phyloP scores from a whole-genome alignment of 305 asterid genomes.

The Stenogyne calaminthoides region DNA sequence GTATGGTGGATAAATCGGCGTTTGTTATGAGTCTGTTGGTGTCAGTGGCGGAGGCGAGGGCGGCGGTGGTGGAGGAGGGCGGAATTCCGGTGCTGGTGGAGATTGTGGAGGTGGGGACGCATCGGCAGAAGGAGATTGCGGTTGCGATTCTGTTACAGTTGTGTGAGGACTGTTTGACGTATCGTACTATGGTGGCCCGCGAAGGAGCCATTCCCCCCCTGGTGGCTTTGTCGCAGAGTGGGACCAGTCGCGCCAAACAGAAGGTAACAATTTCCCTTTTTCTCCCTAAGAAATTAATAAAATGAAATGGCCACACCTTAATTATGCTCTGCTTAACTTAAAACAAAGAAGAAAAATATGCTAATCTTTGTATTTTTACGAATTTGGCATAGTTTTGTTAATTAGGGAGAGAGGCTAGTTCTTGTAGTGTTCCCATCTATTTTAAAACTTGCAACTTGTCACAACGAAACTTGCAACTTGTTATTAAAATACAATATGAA shows the following conservation, averaged over 20 bases:
- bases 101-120: conserved; percentile 87
- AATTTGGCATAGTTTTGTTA: neutral
- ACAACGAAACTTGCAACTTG: too few relatives aligned
- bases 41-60: conserved; percentile 67
- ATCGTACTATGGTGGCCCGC: conserved; percentile 89
- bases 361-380: neutral
- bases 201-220: conserved; percentile 98
- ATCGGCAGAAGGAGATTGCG: conserved; percentile 92
- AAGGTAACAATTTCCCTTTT: conserved; percentile 51
- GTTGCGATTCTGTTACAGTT: conserved; percentile 71
- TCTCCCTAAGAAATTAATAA: neutral
- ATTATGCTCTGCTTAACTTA: neutral
- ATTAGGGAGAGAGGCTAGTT: too few relatives aligned
- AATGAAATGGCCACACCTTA: too few relatives aligned
- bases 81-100: conserved; percentile 96
- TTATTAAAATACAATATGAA: too few relatives aligned
- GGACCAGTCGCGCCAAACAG: conserved; percentile 85
- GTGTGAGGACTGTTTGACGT: conserved; percentile 74
- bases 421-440: too few relatives aligned
- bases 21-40: conserved; percentile 65
- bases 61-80: conserved; percentile 86
- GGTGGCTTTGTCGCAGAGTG: conserved; percentile 83
- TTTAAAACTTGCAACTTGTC: too few relatives aligned
- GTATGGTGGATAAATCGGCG: conserved; percentile 92
- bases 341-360: neutral